Base-by-base conservation (phyloP, 805 yeast genomes). In the Brettanomyces sp. region DNA sequence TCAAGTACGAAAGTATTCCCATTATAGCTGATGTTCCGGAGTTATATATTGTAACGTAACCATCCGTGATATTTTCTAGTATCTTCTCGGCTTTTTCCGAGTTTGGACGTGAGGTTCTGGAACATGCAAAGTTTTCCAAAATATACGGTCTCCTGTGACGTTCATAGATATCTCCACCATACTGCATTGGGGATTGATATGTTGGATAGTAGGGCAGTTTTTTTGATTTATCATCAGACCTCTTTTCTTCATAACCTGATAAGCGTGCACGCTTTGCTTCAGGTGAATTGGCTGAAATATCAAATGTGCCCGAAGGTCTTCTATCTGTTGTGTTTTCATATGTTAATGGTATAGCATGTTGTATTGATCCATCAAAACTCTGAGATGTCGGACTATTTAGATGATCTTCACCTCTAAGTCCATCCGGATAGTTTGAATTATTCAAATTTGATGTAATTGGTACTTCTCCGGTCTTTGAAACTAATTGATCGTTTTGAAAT, bases 21-120 rank as follows among this genome's bases (percentile, higher is more conserved):
- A 64, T 67, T 40, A 74, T 72, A 0, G 81, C 79, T 25, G 74
- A 63, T 5, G 77, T 63, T 1, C 81, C 80, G 1, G 79, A 72
- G 40, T 68, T 68, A 48, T 76, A 76, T 2, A 71, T 64, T 0
- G 74, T 70, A 0, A 70, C 76, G 52, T 69, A 56, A 3, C 73
- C 72, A 33, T 69, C 69, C 1, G 76, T 67, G 39, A 75, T 65
- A 34, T 66, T 64, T 39, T 66, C 69, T 18, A 76, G 55, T n/a
- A 69, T 68, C 45, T 62, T 65, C 53, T 76, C 80, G 18, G 70
- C 73, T 37, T 68, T 63, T 45, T 66, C 71, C 13, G 76, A 65
- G 50, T 70, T 74, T 4, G 77, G 77, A 52, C 74, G 77, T 12
- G 67, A 57, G 5, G 66, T 53, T 45, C 76, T 64, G 0, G 77